Base-by-base conservation (phyloP, 345 rosid genomes). In the Jatropha curcas region DNA sequence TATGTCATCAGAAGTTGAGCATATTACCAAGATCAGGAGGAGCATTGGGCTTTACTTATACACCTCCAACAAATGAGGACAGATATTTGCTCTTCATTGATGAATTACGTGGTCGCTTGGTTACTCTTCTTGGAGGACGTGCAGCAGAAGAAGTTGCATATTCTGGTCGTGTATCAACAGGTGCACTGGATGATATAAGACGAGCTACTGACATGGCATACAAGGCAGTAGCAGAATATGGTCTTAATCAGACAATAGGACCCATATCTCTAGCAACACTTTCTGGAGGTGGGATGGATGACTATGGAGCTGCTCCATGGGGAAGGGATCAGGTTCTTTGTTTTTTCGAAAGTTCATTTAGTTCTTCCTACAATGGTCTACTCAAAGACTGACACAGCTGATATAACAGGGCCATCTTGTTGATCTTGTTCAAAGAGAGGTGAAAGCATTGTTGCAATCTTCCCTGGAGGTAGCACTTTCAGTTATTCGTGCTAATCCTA, bases 11-110 rank as follows among this genome's bases (percentile, higher is more conserved):
- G 98, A 96, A 96, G 72, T 71, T 96, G 77, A 96, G 99, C 88
- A 96, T 96, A 80, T 83, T 96, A 85, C 99, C 98, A 51, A 90
- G 99, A 81, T 78, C 98, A 37, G 99, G 99, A 71, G 98, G 99
- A 60, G 96, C 99, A 19, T 78, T 96, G 75, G 98, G 99, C 41
- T 93, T 93, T 75, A 91, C 98, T 20, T 96, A 93, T 76, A 82
- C 70, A 63, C 97, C 96, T 52, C 97, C 98, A 19, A 77, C 89
- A 66, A 84, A 52, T 46, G 99, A 96, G 82, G 99, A 96, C 74
- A 86, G 97, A 76, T 90, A 93, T 86, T 82, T 96, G 60, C 94
- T 96, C 68, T 93, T 91, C 80, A 88, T 93, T 77, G 99, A 96
- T 70, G 99, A 96, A 72, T 77, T 96, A 48, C 91, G 84, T 67